Percentiles rank a stretch among this genome's conserved stretches.
Conservation (phyloP, 352 stramenopile species). For the Aphanomyces euteiches region DNA sequence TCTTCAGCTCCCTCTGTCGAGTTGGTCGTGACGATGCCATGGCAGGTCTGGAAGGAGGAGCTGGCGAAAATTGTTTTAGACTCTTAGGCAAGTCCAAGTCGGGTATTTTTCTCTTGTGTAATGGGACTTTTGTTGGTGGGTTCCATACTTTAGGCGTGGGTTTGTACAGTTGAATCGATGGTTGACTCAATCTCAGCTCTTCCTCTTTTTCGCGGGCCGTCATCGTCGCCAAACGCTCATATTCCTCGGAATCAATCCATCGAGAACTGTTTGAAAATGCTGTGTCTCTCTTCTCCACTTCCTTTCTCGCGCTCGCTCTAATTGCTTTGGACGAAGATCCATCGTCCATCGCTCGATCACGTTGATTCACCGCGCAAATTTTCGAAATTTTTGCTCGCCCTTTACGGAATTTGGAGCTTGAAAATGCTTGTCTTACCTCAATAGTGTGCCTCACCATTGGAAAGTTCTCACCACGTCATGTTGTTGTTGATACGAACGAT, state of each 20-base stretch:
- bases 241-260: constrained; percentile 25
- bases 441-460: too few relatives aligned
- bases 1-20: constrained; percentile 10
- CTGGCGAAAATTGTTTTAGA: constrained; percentile 35
- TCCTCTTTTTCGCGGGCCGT: constrained; percentile 25
- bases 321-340: constrained; percentile 4
- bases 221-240: constrained; percentile 18
- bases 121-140: constrained; percentile 52
- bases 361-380: not conserved
- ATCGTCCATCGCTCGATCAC: not conserved
- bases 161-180: constrained; percentile 1
- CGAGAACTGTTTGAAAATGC: constrained; percentile 13
- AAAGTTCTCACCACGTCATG: too few relatives aligned
- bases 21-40: not conserved
- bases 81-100: constrained; percentile 42
- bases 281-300: not conserved
- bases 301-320: constrained; percentile 9
- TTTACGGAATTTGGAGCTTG: too few relatives aligned
- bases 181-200: constrained; percentile 4
- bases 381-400: too few relatives aligned
- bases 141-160: constrained; percentile 52
- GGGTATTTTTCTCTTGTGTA: constrained; percentile 58
- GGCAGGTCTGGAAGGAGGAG: not conserved
- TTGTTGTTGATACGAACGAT: too few relatives aligned
- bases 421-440: too few relatives aligned